Conservation (phyloP, 306 rosid species). For the Echinosophora koreensis region DNA sequence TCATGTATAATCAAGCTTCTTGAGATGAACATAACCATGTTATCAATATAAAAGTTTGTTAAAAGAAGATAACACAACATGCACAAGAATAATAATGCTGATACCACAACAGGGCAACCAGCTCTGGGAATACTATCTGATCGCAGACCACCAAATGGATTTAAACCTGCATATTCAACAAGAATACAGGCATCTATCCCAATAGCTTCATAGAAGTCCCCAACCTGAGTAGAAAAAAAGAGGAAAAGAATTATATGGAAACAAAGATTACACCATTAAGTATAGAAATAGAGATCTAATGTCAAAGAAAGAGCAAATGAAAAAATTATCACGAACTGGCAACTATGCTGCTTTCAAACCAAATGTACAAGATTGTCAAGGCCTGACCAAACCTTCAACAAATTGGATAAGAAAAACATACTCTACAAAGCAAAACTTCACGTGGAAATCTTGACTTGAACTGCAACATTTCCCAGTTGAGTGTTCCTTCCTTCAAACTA, state of each 20-base stretch:
- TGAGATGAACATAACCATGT: conserved; percentile 7
- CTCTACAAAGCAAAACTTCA: conserved; percentile 91
- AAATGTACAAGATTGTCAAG: conserved; percentile 33
- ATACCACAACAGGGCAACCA: conserved; percentile 97
- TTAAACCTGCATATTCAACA: conserved; percentile 93
- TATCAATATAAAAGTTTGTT: conserved; percentile 10
- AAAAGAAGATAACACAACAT: conserved; percentile 36
- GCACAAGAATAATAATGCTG: conserved; percentile 33
- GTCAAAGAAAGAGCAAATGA: neutral
- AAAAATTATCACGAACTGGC: conserved; percentile 25
- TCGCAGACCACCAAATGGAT: conserved; percentile 91
- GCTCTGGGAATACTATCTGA: conserved; percentile 89
- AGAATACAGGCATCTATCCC: conserved; percentile 94
- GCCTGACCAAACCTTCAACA: conserved; percentile 28
- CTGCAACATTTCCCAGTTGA: conserved; percentile 87
- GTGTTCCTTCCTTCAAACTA: conserved; percentile 93
- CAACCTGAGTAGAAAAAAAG: conserved; percentile 69
- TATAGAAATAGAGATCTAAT: conserved; percentile 8
- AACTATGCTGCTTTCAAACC: conserved; percentile 21
- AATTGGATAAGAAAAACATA: conserved; percentile 53
- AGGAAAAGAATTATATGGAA: neutral
- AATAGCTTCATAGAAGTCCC: conserved; percentile 91
- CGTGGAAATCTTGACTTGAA: conserved; percentile 94
- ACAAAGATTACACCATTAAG: neutral
- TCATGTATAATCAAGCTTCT: conserved; percentile 6